Percentiles rank a stretch among this genome's conserved stretches.
Evolutionary conservation across 164 flowering plant species (phyloP).

Genomic region (Vitis riparia): DNA sequence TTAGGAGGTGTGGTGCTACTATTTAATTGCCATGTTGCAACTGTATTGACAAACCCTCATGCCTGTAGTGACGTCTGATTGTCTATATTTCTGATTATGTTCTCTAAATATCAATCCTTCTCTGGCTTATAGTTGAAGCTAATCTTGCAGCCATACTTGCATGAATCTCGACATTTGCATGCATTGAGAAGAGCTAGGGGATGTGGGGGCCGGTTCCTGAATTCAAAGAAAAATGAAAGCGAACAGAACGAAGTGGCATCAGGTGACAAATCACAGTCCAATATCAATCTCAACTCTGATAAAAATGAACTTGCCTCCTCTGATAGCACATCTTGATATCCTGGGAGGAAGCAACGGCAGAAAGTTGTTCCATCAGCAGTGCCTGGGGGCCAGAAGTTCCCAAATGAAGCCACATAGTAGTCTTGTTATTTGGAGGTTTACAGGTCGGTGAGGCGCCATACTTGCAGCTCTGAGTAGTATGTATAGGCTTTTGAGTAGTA

Average conservation of each 20-base stretch:
- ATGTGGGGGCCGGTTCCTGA: slow-evolving; percentile 79
- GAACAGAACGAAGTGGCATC: slow-evolving; percentile 37
- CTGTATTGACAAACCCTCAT: too few species aligned
- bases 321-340: slow-evolving; percentile 26
- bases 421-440: neutral
- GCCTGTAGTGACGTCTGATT: too few species aligned
- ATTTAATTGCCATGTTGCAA: too few species aligned
- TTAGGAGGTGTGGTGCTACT: too few species aligned
- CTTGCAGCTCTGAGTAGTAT: slow-evolving; percentile 7
- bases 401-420: neutral
- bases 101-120: too few species aligned
- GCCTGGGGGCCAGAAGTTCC: neutral
- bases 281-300: slow-evolving; percentile 40
- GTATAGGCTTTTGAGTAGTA: slow-evolving; percentile 18
- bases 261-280: slow-evolving; percentile 40
- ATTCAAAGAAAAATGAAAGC: slow-evolving; percentile 54
- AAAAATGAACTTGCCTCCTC: slow-evolving; percentile 29
- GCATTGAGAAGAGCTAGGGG: slow-evolving; percentile 81
- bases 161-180: slow-evolving; percentile 86
- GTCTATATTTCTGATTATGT: too few species aligned
- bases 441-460: neutral
- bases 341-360: neutral
- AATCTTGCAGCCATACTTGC: slow-evolving; percentile 81
- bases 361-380: neutral
- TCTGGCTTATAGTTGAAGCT: neutral